A percentile compares a stretch with the other conserved stretches of the same genome.
These are phyloP conservation scores for Pisolithus thermaeus DNA, from an alignment of 1,284 basidiomycete genomes.

Conservation along the genomic window DNA sequence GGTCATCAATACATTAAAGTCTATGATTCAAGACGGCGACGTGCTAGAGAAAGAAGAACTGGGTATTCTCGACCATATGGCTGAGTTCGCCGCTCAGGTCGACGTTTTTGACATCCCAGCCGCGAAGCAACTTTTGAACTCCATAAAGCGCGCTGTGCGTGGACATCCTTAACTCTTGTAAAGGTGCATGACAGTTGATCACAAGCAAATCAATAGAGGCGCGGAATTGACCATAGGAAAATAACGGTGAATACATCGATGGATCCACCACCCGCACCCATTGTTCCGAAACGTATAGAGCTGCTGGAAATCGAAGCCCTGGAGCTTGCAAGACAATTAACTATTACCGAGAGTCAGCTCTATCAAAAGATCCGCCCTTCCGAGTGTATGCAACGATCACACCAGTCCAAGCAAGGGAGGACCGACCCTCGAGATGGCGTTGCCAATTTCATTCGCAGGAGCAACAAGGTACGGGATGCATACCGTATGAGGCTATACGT, in stretches of 20 bases:
- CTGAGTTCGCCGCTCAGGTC: slow-evolving; percentile 46
- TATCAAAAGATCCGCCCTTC: slow-evolving; percentile 67
- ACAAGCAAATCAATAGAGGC: slow-evolving; percentile 26
- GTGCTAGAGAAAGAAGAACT: slow-evolving; percentile 52
- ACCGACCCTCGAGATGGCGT: slow-evolving; percentile 53
- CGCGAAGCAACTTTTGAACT: slow-evolving; percentile 46
- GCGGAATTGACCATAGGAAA: slow-evolving; percentile 30
- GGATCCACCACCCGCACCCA: slow-evolving; percentile 46
- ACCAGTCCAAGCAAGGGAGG: slow-evolving; percentile 34
- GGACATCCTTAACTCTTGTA: background rate
- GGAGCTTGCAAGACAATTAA: slow-evolving; percentile 78
- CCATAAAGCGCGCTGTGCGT: slow-evolving; percentile 53
- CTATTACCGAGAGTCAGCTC: slow-evolving; percentile 67
- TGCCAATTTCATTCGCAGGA: slow-evolving; percentile 66
- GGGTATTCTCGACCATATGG: slow-evolving; percentile 49
- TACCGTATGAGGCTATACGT: background rate
- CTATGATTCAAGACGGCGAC: slow-evolving; percentile 53
- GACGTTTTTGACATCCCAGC: slow-evolving; percentile 41
- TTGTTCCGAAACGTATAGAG: slow-evolving; percentile 56
- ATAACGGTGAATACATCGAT: slow-evolving; percentile 31
- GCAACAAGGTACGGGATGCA: slow-evolving; percentile 49
- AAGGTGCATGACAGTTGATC: slow-evolving; percentile 3
- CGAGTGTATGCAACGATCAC: slow-evolving; percentile 63
- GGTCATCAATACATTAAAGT: slow-evolving; percentile 56
- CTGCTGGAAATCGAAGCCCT: slow-evolving; percentile 66